These are phyloP conservation scores for Cercospora sp. DNA, from an alignment of 2,329 filamentous ascomycete species.

Conservation along the genomic window DNA sequence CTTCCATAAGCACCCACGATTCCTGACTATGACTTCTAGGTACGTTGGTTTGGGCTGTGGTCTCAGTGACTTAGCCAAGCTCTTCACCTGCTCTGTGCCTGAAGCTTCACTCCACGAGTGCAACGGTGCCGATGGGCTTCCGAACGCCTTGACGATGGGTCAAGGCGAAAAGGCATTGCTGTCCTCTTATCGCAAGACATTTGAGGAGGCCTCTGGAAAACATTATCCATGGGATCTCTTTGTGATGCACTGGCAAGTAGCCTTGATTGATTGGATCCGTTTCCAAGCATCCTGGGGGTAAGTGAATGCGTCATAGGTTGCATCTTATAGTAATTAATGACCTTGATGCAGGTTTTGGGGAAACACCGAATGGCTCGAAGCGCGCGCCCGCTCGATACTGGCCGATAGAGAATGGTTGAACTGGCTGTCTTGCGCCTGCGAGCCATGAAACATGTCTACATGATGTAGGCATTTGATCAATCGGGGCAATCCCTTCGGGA, in stretches of 20 bases:
- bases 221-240: constrained; percentile 59
- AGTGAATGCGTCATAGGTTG: not conserved
- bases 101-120: constrained; percentile 49
- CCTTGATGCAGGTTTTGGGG: constrained; percentile 26
- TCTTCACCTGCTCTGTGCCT: constrained; percentile 67
- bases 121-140: too few relatives aligned
- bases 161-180: constrained; percentile 56
- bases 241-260: constrained; percentile 64
- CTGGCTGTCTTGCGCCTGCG: constrained; percentile 12
- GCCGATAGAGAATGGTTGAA: constrained; percentile 21
- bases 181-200: constrained; percentile 48
- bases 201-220: constrained; percentile 40
- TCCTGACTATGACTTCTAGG: not conserved
- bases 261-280: constrained; percentile 65
- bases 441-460: not conserved
- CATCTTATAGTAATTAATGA: not conserved
- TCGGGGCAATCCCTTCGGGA: not conserved
- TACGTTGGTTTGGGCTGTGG: constrained; percentile 61
- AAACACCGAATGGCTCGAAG: constrained; percentile 34
- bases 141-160: constrained; percentile 50
- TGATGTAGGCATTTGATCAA: not conserved
- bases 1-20: not conserved
- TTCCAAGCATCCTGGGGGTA: constrained; percentile 42
- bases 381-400: constrained; percentile 26
- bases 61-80: constrained; percentile 65